Percentiles rank a stretch among this genome's conserved stretches.
These are phyloP conservation scores for Coniochaeta sp. DNA, from an alignment of 2,329 filamentous ascomycete genomes.

Conservation along the genomic window DNA sequence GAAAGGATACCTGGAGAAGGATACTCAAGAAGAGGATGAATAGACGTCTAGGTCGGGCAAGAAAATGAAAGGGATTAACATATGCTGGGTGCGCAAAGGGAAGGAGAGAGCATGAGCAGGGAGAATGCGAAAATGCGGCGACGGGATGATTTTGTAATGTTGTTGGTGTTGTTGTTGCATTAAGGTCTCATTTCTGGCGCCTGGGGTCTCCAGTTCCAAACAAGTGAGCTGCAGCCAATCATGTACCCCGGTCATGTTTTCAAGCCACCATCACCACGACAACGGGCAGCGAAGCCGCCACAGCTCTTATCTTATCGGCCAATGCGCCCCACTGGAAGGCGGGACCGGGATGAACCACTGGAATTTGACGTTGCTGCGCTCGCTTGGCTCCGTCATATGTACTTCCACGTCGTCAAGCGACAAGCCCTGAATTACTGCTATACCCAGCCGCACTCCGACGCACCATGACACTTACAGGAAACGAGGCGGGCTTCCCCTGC, in stretches of 20 bases:
- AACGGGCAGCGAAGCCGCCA: constrained; percentile 5
- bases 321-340: constrained; percentile 11
- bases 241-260: not conserved
- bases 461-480: constrained; percentile 29
- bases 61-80: not conserved
- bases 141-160: constrained; percentile 10
- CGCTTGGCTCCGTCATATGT: no score
- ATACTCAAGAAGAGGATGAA: not conserved
- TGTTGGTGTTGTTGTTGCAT: constrained; percentile 14
- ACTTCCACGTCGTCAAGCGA: constrained; percentile 1
- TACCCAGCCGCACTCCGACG: not conserved
- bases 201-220: not conserved
- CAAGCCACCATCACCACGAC: constrained; percentile 10
- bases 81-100: not conserved
- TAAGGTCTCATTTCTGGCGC: constrained; percentile 6
- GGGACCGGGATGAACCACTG: constrained; percentile 6
- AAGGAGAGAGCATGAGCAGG: no score
- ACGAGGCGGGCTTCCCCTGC: constrained; percentile 52
- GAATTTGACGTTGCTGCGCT: not conserved
- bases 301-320: constrained; percentile 12
- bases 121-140: constrained; percentile 3
- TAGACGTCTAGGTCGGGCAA: not conserved
- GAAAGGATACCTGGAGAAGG: no score
- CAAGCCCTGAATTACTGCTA: no score
- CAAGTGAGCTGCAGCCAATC: constrained; percentile 10